Percentiles rank a stretch among this genome's conserved stretches.
Evolutionary conservation across 805 yeast genomes (phyloP).

Genomic region (Pichia ethanolica): DNA sequence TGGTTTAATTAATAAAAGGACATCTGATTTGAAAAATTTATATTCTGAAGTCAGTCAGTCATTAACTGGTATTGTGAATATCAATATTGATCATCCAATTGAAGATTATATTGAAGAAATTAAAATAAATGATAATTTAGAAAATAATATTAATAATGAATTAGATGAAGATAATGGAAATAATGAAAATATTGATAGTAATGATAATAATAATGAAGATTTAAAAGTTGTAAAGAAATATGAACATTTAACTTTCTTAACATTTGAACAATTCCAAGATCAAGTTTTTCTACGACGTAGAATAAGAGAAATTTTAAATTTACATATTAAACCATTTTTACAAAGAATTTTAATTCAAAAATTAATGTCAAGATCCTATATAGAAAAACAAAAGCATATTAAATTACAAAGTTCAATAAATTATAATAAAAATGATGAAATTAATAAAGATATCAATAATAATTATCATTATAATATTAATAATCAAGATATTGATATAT

Average conservation of each 20-base stretch:
- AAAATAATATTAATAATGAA: not conserved
- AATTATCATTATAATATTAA: not conserved
- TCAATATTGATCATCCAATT: constrained; percentile 41
- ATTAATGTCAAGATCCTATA: constrained; percentile 63
- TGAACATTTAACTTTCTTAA: constrained; percentile 24
- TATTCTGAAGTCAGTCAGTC: constrained; percentile 24
- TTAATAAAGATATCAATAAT: not conserved
- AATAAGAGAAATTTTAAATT: constrained; percentile 40
- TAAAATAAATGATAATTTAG: not conserved
- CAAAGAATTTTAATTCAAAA: constrained; percentile 49
- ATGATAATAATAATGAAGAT: constrained; percentile 3
- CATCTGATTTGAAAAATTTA: constrained; percentile 17
- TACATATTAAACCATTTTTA: constrained; percentile 34
- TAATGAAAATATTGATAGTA: not conserved
- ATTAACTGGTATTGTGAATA: constrained; percentile 36
- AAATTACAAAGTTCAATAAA: not conserved
- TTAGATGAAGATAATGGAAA: not conserved
- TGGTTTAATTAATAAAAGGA: constrained; percentile 10
- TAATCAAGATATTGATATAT: not conserved
- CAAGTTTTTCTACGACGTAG: constrained; percentile 36
- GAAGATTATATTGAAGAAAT: constrained; percentile 33
- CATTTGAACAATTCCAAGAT: constrained; percentile 29
- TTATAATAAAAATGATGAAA: not conserved
- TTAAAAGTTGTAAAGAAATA: constrained; percentile 3
- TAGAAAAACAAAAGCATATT: constrained; percentile 33